phyloP scores from a whole-genome alignment of 192 early-diverging fungal species.

The Linderina pennispora region DNA sequence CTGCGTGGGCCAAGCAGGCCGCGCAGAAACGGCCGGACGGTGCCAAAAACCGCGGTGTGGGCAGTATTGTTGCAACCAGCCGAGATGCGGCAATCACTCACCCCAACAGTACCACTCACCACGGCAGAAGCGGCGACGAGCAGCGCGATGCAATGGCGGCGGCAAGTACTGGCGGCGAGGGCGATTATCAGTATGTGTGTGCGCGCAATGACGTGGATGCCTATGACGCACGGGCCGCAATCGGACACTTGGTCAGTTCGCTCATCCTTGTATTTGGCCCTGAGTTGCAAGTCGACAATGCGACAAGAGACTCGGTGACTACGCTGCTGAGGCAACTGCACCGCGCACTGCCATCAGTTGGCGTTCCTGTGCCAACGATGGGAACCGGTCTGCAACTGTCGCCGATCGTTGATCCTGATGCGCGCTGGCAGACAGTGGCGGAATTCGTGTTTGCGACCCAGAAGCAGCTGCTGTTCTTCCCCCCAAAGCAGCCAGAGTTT shows the following conservation, averaged over 20 bases:
- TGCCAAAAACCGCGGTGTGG: too few species aligned
- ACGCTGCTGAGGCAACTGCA: constrained; percentile 74
- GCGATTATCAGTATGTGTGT: constrained; percentile 27
- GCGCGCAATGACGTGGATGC: constrained; percentile 54
- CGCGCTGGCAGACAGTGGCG: constrained; percentile 26
- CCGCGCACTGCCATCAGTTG: constrained; percentile 48
- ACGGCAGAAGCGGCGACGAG: constrained; percentile 19
- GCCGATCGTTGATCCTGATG: constrained; percentile 25
- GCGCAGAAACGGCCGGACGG: neutral
- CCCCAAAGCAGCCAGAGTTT: constrained; percentile 2
- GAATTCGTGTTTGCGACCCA: constrained; percentile 27
- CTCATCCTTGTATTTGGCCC: constrained; percentile 88
- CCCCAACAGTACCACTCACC: constrained; percentile 37
- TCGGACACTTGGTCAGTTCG: constrained; percentile 87
- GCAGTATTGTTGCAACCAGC: constrained; percentile 57
- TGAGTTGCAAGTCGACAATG: constrained; percentile 69
- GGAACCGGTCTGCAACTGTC: neutral
- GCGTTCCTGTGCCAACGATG: neutral
- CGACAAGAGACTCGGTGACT: constrained; percentile 73
- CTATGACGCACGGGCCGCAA: constrained; percentile 48
- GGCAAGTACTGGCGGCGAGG: neutral
- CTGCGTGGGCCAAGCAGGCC: neutral
- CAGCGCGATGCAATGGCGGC: neutral
- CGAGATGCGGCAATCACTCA: constrained; percentile 53
- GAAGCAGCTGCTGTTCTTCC: constrained; percentile 34